phyloP scores from a whole-genome alignment of 176 grass and related monocot genomes.

The Saccharum officinarum region DNA sequence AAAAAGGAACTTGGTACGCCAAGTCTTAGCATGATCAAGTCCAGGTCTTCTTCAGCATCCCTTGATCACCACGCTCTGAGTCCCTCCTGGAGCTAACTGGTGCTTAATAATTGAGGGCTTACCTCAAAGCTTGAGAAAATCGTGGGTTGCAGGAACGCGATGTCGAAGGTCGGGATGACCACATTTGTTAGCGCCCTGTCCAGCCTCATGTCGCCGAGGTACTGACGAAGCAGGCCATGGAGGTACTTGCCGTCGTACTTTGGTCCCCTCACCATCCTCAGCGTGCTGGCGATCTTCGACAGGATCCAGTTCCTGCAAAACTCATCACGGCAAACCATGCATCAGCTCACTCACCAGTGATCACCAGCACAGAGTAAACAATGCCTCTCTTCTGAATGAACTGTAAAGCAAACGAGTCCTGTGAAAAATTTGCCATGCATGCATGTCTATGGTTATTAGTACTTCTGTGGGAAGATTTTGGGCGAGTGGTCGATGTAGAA shows the following conservation, averaged over 20 bases:
- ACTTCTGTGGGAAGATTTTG: slow-evolving; percentile 75
- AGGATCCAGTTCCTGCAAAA: slow-evolving; percentile 37
- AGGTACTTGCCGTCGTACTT: slow-evolving; percentile 74
- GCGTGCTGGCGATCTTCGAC: slow-evolving; percentile 5
- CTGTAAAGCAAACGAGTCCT: background rate
- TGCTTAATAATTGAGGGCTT: background rate
- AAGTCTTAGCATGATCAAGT: no score
- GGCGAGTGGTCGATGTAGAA: slow-evolving; percentile 63
- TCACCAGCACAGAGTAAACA: background rate
- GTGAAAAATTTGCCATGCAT: background rate
- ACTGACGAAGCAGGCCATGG: slow-evolving; percentile 35
- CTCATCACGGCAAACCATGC: background rate
- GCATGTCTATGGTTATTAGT: background rate
- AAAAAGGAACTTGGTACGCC: no score
- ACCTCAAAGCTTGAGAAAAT: slow-evolving; percentile 85
- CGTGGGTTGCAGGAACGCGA: slow-evolving; percentile 49
- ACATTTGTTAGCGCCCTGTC: slow-evolving; percentile 49
- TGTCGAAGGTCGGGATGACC: slow-evolving; percentile 71
- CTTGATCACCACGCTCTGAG: no score
- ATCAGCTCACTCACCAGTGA: background rate
- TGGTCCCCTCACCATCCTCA: slow-evolving; percentile 45
- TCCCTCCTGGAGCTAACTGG: no score
- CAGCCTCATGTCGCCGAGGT: slow-evolving; percentile 49
- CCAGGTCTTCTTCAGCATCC: no score
- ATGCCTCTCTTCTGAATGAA: background rate